Percentiles rank a stretch among this genome's conserved stretches.
These are phyloP conservation scores for Xylariaceae sp. DNA, from an alignment of 2,329 filamentous ascomycete species.

Conservation along the genomic window DNA sequence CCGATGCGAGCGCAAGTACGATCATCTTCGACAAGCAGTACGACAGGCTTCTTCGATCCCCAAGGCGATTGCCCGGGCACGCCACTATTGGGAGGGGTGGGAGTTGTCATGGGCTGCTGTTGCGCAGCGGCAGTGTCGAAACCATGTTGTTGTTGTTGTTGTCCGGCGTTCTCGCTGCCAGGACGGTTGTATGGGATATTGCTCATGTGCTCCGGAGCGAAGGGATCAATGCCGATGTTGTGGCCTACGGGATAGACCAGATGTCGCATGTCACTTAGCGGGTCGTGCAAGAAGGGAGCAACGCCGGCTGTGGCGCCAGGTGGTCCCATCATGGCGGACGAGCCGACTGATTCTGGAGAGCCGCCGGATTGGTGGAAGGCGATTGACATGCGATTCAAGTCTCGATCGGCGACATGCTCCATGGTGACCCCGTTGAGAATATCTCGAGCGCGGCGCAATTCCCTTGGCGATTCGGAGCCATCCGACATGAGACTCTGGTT, in stretches of 20 bases:
- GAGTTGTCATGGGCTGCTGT: slow-evolving; percentile 32
- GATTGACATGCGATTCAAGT: slow-evolving; percentile 51
- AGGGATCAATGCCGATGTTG: slow-evolving; percentile 88
- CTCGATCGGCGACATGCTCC: slow-evolving; percentile 50
- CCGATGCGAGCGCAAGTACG: slow-evolving; percentile 64
- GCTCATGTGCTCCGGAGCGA: slow-evolving; percentile 89
- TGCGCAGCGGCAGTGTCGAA: slow-evolving; percentile 19
- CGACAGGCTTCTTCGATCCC: slow-evolving; percentile 65
- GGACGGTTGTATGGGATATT: slow-evolving; percentile 85
- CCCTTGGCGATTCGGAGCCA: slow-evolving; percentile 42
- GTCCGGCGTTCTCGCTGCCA: slow-evolving; percentile 47
- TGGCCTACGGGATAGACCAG: slow-evolving; percentile 89
- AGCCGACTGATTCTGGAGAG: slow-evolving; percentile 49
- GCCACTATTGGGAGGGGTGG: slow-evolving; percentile 25
- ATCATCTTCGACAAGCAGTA: slow-evolving; percentile 86
- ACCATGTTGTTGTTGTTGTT: slow-evolving; percentile 38
- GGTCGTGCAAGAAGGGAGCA: slow-evolving; percentile 45
- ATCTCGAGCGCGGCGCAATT: slow-evolving; percentile 54
- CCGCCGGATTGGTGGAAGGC: slow-evolving; percentile 49
- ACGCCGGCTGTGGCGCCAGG: slow-evolving; percentile 34
- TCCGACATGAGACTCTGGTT: slow-evolving; percentile 40
- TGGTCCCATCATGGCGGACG: slow-evolving; percentile 55
- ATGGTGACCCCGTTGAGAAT: slow-evolving; percentile 50
- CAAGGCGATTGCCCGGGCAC: slow-evolving; percentile 45
- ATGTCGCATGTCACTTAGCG: slow-evolving; percentile 54